Evolutionary conservation across 371 early-diverging fungal genomes (phyloP).

Genomic region (Lichtheimia hyalospora): DNA sequence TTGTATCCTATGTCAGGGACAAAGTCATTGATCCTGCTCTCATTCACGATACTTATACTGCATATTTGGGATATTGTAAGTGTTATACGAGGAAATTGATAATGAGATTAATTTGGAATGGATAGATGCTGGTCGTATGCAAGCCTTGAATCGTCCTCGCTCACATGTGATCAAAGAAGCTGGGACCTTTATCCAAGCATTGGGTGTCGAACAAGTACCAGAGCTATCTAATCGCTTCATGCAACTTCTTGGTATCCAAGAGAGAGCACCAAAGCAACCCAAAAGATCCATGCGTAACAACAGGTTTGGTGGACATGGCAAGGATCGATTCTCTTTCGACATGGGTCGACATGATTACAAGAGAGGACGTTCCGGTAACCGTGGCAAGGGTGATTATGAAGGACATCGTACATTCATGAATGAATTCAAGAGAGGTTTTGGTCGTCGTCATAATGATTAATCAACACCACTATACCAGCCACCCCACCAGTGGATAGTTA

Average conservation of each 20-base stretch:
- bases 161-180: slow-evolving; percentile 40
- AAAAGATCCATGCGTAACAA: background rate
- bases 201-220: slow-evolving; percentile 52
- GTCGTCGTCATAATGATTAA: too few relatives aligned
- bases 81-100: slow-evolving; percentile 23
- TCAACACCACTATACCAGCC: too few relatives aligned
- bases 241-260: slow-evolving; percentile 45
- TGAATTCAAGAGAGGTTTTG: too few relatives aligned
- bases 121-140: slow-evolving; percentile 40
- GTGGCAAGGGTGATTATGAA: too few relatives aligned
- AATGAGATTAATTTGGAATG: slow-evolving; percentile 8
- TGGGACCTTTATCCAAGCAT: slow-evolving; percentile 32
- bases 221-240: slow-evolving; percentile 48
- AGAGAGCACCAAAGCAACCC: background rate
- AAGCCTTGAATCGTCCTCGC: slow-evolving; percentile 40
- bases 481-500: too few relatives aligned
- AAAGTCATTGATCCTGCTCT: slow-evolving; percentile 39
- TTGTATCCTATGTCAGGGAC: slow-evolving; percentile 20
- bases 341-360: background rate
- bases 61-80: slow-evolving; percentile 71
- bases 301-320: background rate
- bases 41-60: slow-evolving; percentile 59
- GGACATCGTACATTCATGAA: too few relatives aligned
- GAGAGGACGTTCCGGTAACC: background rate
- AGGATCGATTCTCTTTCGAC: background rate